Percentiles rank a stretch among this genome's conserved stretches.
These are phyloP conservation scores for Penicillium desertorum DNA, from an alignment of 495 filamentous ascomycete species.

Conservation along the genomic window DNA sequence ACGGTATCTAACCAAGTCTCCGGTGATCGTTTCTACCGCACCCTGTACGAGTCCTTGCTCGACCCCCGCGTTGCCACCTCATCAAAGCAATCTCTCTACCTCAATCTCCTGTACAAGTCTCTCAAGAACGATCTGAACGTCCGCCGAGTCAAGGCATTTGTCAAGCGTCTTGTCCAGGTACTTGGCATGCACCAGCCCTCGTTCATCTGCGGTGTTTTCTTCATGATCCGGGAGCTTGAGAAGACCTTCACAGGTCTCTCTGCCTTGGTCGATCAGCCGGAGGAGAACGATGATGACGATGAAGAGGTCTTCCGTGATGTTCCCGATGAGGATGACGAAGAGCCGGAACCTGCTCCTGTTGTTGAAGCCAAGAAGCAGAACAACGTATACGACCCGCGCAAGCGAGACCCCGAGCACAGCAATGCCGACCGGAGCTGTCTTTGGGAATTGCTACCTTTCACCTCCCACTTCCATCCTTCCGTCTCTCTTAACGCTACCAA, in stretches of 20 bases:
- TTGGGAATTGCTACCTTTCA: constrained; percentile 84
- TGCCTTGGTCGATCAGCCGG: constrained; percentile 68
- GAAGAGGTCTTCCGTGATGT: constrained; percentile 74
- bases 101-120: constrained; percentile 85
- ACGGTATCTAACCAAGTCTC: constrained; percentile 72
- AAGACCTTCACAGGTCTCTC: constrained; percentile 70
- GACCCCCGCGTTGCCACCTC: constrained; percentile 84
- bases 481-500: constrained; percentile 81
- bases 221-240: constrained; percentile 79
- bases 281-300: constrained; percentile 64
- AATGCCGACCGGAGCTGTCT: constrained; percentile 87
- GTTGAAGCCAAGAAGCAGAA: constrained; percentile 29
- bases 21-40: constrained; percentile 89
- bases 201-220: constrained; percentile 87
- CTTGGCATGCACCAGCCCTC: constrained; percentile 82
- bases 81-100: constrained; percentile 91
- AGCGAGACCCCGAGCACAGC: constrained; percentile 85
- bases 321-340: constrained; percentile 53
- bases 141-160: constrained; percentile 89
- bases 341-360: constrained; percentile 24
- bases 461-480: constrained; percentile 87
- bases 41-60: constrained; percentile 89
- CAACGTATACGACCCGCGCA: constrained; percentile 75
- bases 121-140: constrained; percentile 84
- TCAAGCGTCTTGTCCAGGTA: constrained; percentile 89